These are phyloP conservation scores for Coemansia pectinata DNA, from an alignment of 192 early-diverging fungal species.

Conservation along the genomic window DNA sequence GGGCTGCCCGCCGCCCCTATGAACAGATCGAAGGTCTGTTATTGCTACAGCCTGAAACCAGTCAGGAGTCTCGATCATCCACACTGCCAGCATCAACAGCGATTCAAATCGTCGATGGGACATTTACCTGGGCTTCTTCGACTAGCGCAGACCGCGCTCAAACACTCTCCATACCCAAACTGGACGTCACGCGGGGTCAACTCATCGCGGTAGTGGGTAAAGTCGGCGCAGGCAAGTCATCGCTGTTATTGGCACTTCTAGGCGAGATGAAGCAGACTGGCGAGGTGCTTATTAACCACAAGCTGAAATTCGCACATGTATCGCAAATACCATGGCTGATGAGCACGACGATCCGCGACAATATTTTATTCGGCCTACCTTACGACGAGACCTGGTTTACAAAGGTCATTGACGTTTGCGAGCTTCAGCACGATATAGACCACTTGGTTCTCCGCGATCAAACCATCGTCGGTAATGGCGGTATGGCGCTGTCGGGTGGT, in stretches of 20 bases:
- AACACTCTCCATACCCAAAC: neutral
- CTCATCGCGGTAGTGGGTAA: conserved; percentile 75
- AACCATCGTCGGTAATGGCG: conserved; percentile 60
- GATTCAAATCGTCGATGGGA: conserved; percentile 8
- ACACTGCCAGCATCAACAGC: neutral
- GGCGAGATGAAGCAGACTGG: conserved; percentile 63
- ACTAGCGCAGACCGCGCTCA: neutral
- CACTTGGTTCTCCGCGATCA: conserved; percentile 35
- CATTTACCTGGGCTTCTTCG: conserved; percentile 11
- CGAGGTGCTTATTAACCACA: too few species aligned
- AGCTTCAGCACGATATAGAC: conserved; percentile 30
- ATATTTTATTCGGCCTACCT: conserved; percentile 39
- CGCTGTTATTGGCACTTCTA: conserved; percentile 71
- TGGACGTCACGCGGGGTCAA: conserved; percentile 32
- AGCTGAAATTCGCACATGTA: conserved; percentile 13
- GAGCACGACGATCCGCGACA: conserved; percentile 46
- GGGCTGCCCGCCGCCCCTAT: conserved; percentile 30
- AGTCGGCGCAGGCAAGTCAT: conserved; percentile 87
- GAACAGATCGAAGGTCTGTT: conserved; percentile 11
- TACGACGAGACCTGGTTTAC: conserved; percentile 36
- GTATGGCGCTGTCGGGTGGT: conserved; percentile 62
- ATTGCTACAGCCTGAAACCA: neutral
- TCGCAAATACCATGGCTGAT: conserved; percentile 53
- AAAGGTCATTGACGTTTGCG: conserved; percentile 17
- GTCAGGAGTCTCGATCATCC: neutral